Conservation (phyloP, 106 monocot species). For the Acorus gramineus region DNA sequence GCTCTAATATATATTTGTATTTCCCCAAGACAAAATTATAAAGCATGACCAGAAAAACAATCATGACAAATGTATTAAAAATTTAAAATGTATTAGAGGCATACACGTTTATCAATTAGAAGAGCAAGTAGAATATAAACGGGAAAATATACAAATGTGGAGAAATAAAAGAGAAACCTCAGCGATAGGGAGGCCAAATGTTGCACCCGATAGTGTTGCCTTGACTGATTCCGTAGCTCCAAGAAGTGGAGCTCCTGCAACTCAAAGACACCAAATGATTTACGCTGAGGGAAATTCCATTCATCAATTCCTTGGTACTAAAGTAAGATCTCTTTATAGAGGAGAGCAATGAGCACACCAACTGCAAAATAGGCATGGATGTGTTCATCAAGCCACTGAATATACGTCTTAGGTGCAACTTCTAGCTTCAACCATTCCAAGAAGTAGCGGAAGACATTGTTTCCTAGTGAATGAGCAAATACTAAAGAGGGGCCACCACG, state of each 20-base stretch:
- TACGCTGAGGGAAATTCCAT: neutral
- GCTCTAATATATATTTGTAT: too few relatives aligned
- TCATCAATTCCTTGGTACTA: too few relatives aligned
- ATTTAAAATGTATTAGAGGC: too few relatives aligned
- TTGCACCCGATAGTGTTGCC: slow-evolving; percentile 66
- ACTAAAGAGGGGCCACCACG: slow-evolving; percentile 89
- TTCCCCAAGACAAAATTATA: too few relatives aligned
- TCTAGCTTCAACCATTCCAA: slow-evolving; percentile 97
- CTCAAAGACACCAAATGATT: neutral
- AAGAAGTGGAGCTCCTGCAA: slow-evolving; percentile 84
- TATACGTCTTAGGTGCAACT: slow-evolving; percentile 89
- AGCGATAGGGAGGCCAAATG: slow-evolving; percentile 93
- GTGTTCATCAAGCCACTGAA: slow-evolving; percentile 94
- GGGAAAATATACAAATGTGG: neutral
- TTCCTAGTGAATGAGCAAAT: slow-evolving; percentile 96
- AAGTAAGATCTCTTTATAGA: neutral
- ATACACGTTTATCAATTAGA: neutral
- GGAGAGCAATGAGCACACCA: slow-evolving; percentile 32
- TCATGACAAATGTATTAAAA: too few relatives aligned
- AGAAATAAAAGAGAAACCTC: slow-evolving; percentile 47
- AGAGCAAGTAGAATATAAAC: neutral
- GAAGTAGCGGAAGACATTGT: slow-evolving; percentile 98
- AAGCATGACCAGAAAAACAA: too few relatives aligned
- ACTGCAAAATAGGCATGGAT: slow-evolving; percentile 99
- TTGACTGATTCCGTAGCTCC: slow-evolving; percentile 76